Evolutionary conservation across 2,329 filamentous ascomycete genomes (phyloP).

Genomic region (Tolypocladium amazonense): DNA sequence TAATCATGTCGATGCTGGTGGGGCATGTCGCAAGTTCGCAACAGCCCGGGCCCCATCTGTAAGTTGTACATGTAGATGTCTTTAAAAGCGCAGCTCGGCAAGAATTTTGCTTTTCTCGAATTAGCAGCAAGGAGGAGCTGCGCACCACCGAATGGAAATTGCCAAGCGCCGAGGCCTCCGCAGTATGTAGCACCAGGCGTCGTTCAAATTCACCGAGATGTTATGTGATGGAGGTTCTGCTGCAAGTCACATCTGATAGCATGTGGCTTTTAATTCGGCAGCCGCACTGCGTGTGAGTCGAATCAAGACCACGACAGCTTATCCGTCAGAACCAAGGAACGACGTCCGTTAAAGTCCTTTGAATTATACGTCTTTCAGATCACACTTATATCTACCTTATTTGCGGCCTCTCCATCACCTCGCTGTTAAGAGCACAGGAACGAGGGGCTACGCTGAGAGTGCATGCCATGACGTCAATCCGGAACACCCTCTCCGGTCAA

Average conservation of each 20-base stretch:
- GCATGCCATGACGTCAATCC: not conserved
- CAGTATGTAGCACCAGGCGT: no score
- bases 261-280: not conserved
- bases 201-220: no score
- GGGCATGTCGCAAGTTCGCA: not conserved
- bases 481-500: not conserved
- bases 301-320: not conserved
- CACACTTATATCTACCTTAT: no score
- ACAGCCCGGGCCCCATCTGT: not conserved
- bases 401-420: no score
- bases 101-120: not conserved
- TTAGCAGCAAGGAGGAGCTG: not conserved
- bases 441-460: no score
- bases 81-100: not conserved
- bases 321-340: not conserved
- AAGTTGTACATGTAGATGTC: no score
- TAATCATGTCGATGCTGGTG: not conserved
- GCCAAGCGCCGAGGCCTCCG: not conserved
- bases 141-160: not conserved
- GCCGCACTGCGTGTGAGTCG: not conserved
- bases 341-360: not conserved
- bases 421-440: not conserved
- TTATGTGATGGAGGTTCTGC: not conserved
- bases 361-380: not conserved
- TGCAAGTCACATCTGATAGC: not conserved